Conservation (phyloP, 2,329 filamentous ascomycete species). For the Rasamsonia emersonii region DNA sequence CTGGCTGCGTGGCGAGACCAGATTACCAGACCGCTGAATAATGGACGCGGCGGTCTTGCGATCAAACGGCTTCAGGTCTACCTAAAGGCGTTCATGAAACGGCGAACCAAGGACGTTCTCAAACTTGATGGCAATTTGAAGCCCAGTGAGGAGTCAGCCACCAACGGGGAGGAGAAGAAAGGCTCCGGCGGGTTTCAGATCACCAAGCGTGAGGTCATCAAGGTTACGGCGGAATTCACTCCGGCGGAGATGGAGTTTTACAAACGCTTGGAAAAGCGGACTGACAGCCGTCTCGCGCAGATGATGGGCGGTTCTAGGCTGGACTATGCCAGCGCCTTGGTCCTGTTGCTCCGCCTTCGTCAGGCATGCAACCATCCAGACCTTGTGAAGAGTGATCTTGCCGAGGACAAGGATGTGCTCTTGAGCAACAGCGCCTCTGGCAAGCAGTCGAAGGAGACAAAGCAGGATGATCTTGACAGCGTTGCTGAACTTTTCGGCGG, state of each 20-base stretch:
- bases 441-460: conserved; percentile 43
- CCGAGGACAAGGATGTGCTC: conserved; percentile 79
- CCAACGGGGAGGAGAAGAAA: conserved; percentile 43
- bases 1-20: conserved; percentile 81
- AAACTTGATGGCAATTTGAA: conserved; percentile 77
- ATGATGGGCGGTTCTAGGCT: conserved; percentile 76
- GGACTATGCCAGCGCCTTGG: conserved; percentile 89
- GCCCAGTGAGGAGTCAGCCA: conserved; percentile 50
- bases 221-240: conserved; percentile 68
- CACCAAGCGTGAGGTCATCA: conserved; percentile 80
- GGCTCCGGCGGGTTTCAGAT: conserved; percentile 71
- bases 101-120: conserved; percentile 94
- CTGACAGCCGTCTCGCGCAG: conserved; percentile 74
- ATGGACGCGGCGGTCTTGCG: conserved; percentile 78
- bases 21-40: conserved; percentile 83
- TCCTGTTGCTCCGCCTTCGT: conserved; percentile 78
- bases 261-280: conserved; percentile 68
- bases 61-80: conserved; percentile 79
- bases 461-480: conserved; percentile 62
- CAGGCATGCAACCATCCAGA: conserved; percentile 94
- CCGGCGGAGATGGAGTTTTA: conserved; percentile 79
- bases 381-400: conserved; percentile 74
- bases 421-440: conserved; percentile 50
- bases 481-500: conserved; percentile 81
- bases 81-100: conserved; percentile 92